Evolutionary conservation across 2,329 filamentous ascomycete species (phyloP).

Genomic region (Talaromyces rugulosus): DNA sequence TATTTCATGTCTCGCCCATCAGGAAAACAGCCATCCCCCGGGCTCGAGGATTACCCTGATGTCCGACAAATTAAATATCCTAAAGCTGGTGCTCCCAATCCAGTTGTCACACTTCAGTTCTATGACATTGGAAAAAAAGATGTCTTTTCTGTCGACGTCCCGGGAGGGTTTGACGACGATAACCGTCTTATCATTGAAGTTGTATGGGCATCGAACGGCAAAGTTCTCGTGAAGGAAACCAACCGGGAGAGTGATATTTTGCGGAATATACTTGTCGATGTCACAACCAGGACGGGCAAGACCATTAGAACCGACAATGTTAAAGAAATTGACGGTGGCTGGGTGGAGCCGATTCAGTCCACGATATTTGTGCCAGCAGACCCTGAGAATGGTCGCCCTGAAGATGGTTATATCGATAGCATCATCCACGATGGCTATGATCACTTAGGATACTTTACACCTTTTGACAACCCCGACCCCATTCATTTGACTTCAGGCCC

Average conservation of each 20-base stretch:
- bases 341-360: conserved; percentile 89
- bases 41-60: conserved; percentile 86
- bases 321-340: conserved; percentile 82
- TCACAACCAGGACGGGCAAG: conserved; percentile 66
- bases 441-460: conserved; percentile 89
- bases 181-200: conserved; percentile 90
- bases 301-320: conserved; percentile 77
- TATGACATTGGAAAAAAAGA: conserved; percentile 77
- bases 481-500: conserved; percentile 79
- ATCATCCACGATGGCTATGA: conserved; percentile 82
- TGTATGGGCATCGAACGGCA: conserved; percentile 75
- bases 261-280: conserved; percentile 81
- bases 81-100: conserved; percentile 91
- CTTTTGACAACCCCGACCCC: conserved; percentile 76
- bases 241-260: conserved; percentile 93
- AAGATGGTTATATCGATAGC: conserved; percentile 92
- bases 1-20: conserved; percentile 89
- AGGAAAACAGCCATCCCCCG: conserved; percentile 61
- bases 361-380: conserved; percentile 86
- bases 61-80: conserved; percentile 93
- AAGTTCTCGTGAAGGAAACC: conserved; percentile 83
- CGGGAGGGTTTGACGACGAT: conserved; percentile 72
- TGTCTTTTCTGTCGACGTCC: conserved; percentile 72
- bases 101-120: conserved; percentile 80
- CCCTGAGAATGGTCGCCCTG: conserved; percentile 64